A percentile compares a stretch with the other conserved stretches of the same genome.
Conservation (phyloP, 169 alveolate genomes). For the Cryptosporidium meleagridis region DNA sequence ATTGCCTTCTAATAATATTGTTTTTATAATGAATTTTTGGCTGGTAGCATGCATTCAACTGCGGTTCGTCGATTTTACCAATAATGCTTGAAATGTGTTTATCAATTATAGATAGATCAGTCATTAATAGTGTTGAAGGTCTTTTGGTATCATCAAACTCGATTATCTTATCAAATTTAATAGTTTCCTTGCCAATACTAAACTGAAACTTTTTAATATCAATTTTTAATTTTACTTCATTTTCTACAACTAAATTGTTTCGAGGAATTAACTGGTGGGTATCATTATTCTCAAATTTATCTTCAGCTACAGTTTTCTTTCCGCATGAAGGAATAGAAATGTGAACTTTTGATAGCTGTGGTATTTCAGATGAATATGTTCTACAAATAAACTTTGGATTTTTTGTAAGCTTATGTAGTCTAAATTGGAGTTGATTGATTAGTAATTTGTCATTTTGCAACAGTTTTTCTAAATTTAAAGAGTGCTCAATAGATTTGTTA, state of each 20-base stretch:
- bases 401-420: constrained; percentile 35
- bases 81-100: constrained; percentile 19
- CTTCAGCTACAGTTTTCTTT: background rate
- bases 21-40: constrained; percentile 2
- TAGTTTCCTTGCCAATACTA: background rate
- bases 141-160: constrained; percentile 69
- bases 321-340: constrained; percentile 40
- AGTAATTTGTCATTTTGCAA: constrained; percentile 34
- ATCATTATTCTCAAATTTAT: background rate
- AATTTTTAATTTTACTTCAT: background rate
- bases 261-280: background rate
- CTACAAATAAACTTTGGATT: constrained; percentile 58
- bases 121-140: constrained; percentile 44
- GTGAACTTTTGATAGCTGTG: constrained; percentile 20
- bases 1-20: constrained; percentile 42
- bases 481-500: constrained; percentile 30
- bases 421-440: constrained; percentile 55
- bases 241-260: background rate
- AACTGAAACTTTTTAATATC: background rate
- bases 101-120: constrained; percentile 33
- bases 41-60: too few relatives aligned
- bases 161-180: constrained; percentile 40
- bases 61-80: background rate
- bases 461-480: constrained; percentile 38
- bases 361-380: constrained; percentile 51